phyloP scores from a whole-genome alignment of 768 basidiomycete species.

The Boletus coccyginus region DNA sequence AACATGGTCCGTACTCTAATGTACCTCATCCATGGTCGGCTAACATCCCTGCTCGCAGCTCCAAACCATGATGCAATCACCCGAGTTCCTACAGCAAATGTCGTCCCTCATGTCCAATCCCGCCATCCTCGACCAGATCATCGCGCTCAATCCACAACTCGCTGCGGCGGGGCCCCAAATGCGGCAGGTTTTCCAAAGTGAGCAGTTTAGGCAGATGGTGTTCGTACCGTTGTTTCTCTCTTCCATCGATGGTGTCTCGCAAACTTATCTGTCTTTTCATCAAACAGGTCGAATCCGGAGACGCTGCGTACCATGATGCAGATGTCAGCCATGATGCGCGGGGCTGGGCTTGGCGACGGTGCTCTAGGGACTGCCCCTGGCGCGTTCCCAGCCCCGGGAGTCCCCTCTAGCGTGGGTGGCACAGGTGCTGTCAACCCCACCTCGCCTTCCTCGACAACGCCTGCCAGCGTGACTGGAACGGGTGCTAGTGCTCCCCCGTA shows the following conservation, averaged over 20 bases:
- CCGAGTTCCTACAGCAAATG: conserved; percentile 88
- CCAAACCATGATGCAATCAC: conserved; percentile 81
- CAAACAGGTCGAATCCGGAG: conserved; percentile 69
- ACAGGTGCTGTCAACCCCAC: conserved; percentile 24
- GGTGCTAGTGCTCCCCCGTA: conserved; percentile 23
- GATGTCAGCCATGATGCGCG: conserved; percentile 48
- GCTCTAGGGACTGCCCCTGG: conserved; percentile 10
- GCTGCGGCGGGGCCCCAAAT: conserved; percentile 76
- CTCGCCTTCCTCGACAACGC: conserved; percentile 16
- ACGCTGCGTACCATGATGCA: conserved; percentile 71
- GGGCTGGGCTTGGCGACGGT: conserved; percentile 38
- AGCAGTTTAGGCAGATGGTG: conserved; percentile 74
- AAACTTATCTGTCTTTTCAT: not conserved
- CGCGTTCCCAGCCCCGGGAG: conserved; percentile 62
- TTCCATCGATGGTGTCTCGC: not conserved
- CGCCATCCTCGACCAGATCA: conserved; percentile 82
- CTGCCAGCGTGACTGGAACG: conserved; percentile 19
- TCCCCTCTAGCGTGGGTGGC: conserved; percentile 34
- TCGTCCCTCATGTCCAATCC: conserved; percentile 83
- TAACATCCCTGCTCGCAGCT: conserved; percentile 42
- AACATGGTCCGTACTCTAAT: conserved; percentile 70
- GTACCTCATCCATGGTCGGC: not conserved
- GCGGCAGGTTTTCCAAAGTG: conserved; percentile 73
- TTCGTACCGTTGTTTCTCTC: conserved; percentile 31
- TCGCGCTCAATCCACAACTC: conserved; percentile 78